Evolutionary conservation across 2,329 filamentous ascomycete genomes (phyloP), one percentile per base, ranked within the genome.

Genomic region (Ophiocordyceps camponoti-leonardi): DNA sequence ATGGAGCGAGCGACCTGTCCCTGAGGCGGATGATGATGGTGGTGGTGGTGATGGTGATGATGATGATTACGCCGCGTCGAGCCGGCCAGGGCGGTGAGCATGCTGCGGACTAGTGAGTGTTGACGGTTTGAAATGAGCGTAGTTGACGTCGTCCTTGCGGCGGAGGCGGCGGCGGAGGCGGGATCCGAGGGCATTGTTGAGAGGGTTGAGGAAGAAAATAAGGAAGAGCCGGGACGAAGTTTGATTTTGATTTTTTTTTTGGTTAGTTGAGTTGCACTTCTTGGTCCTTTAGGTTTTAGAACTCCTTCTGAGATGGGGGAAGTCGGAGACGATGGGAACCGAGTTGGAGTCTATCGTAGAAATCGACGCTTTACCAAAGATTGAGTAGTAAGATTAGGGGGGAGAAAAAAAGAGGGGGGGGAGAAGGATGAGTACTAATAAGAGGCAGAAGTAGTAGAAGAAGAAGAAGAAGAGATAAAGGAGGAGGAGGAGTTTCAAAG

Each of bases 311-410:
- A 16, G 16, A 33, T 14, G 31, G 30, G 30, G 30, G 30, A n/a
- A n/a, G 31, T 33, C 31, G 31, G 31, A 33, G 31, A 33, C 13
- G 31, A 33, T 33, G 31, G 31, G 31, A 33, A 33, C 6, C 31
- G 13, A 33, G 31, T 33, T 33, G 16, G 30, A 14, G 13, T 31
- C 30, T 12, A 31, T 31, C 23, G 23, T 26, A 3, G 30, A 31
- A 31, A 31, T 31, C 49, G 48, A n/a, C 47, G 46, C 28, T 41
- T 45, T 44, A 46, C 45, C 28, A n/a, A 33, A 33, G 16, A 33
- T n/a, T n/a, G 31, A 33, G 26, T 28, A 28, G 4, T 28, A 28
- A 28, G 10, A 28, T 8, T 33, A 33, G 10, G 31, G 31, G 31
- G 31, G 22, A 6, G 22, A 23, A 14, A 14, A 14, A 33, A 6